Conservation (phyloP, 116 monocot genomes). For the Papilionanthe hybrid region DNA sequence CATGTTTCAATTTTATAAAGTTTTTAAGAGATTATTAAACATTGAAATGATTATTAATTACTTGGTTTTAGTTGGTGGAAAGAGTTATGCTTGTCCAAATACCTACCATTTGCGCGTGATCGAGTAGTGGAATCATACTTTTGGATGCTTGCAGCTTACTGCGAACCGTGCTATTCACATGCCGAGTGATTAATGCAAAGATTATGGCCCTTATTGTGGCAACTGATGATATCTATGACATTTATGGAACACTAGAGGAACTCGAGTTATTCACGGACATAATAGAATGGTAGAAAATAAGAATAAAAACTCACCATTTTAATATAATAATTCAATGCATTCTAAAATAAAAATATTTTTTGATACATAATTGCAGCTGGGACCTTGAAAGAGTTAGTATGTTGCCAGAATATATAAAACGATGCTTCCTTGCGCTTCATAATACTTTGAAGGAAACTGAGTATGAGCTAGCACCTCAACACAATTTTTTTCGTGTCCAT, state of each 20-base stretch:
- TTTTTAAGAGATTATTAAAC: too few relatives aligned
- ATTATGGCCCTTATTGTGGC: neutral
- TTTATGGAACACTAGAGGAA: slow-evolving; percentile 11
- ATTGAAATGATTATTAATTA: neutral
- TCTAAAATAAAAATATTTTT: neutral
- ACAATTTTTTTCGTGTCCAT: neutral
- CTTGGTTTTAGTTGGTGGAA: slow-evolving; percentile 26
- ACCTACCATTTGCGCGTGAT: slow-evolving; percentile 19
- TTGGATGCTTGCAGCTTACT: slow-evolving; percentile 6
- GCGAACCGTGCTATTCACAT: neutral
- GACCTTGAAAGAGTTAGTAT: neutral
- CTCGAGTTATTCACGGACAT: neutral
- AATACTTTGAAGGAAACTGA: neutral
- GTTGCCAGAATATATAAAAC: neutral
- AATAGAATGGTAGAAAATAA: neutral
- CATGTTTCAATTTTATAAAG: neutral
- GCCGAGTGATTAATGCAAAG: neutral
- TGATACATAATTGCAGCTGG: neutral
- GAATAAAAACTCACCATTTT: neutral
- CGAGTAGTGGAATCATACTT: slow-evolving; percentile 19
- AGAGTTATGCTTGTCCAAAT: slow-evolving; percentile 3
- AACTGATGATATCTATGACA: slow-evolving; percentile 11
- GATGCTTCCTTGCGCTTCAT: neutral
- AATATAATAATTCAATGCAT: neutral
- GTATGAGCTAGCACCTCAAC: neutral